Conservation (phyloP, 2,329 filamentous ascomycete species). For the Alternaria atra region DNA sequence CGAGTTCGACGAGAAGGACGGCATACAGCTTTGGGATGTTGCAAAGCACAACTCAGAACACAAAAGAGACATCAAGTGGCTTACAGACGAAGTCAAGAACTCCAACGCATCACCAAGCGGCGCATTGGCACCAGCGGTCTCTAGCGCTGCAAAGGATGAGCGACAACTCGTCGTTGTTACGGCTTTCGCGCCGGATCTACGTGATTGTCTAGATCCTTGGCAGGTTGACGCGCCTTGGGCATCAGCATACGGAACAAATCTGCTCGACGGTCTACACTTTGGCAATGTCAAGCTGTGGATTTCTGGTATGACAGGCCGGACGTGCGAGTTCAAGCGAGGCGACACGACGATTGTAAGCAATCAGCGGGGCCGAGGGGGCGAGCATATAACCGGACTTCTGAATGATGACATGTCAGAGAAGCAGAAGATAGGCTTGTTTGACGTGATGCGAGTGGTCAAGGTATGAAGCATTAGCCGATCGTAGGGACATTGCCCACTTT, state of each 20-base stretch:
- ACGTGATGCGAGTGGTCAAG: slow-evolving; percentile 37
- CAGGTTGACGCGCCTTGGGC: slow-evolving; percentile 59
- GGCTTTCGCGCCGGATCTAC: slow-evolving; percentile 65
- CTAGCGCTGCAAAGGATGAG: slow-evolving; percentile 2
- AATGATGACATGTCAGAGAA: slow-evolving; percentile 39
- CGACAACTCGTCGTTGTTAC: slow-evolving; percentile 61
- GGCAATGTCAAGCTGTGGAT: slow-evolving; percentile 52
- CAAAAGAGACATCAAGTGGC: slow-evolving; percentile 61
- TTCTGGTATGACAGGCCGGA: slow-evolving; percentile 58
- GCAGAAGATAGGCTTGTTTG: slow-evolving; percentile 37
- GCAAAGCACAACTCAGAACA: slow-evolving; percentile 61
- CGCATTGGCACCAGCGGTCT: slow-evolving; percentile 9
- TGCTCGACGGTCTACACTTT: slow-evolving; percentile 43
- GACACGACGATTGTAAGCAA: slow-evolving; percentile 54
- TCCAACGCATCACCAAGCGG: slow-evolving; percentile 19
- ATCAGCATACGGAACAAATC: slow-evolving; percentile 64
- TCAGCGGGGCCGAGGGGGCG: slow-evolving; percentile 54
- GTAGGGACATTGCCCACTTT: background rate
- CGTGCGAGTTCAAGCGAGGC: slow-evolving; percentile 51
- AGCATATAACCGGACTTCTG: slow-evolving; percentile 36
- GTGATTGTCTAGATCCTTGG: slow-evolving; percentile 60
- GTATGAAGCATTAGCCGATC: slow-evolving; percentile 15
- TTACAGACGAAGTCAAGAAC: slow-evolving; percentile 52
- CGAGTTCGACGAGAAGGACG: slow-evolving; percentile 60
- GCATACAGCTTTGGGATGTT: slow-evolving; percentile 62